These are phyloP conservation scores for Helichrysum umbraculigerum DNA, from an alignment of 129 eudicot species.

Conservation along the genomic window DNA sequence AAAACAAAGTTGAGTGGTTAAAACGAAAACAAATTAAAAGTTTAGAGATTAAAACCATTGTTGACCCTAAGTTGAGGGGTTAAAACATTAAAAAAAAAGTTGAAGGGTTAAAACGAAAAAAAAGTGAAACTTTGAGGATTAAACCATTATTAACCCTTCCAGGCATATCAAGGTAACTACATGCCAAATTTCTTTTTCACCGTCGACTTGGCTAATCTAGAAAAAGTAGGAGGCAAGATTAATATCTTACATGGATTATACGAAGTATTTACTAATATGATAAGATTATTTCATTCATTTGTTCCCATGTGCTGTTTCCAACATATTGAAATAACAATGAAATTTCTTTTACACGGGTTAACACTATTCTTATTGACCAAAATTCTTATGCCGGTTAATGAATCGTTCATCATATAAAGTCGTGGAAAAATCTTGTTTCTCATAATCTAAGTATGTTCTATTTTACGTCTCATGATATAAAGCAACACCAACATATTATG, in stretches of 20 bases:
- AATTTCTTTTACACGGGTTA: background rate
- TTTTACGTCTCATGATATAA: background rate
- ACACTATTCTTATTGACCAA: background rate
- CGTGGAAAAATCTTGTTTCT: too few relatives aligned
- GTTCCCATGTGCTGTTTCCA: background rate
- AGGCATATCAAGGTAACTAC: background rate
- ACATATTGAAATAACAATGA: too few relatives aligned
- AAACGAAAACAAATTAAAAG: too few relatives aligned
- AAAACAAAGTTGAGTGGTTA: too few relatives aligned
- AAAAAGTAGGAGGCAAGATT: background rate
- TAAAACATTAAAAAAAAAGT: too few relatives aligned
- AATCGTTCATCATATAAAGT: too few relatives aligned
- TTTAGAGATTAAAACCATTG: too few relatives aligned
- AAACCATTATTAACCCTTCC: too few relatives aligned
- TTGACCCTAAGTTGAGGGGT: too few relatives aligned
- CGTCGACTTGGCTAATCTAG: background rate
- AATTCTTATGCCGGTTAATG: too few relatives aligned
- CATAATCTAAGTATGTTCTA: background rate
- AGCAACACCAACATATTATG: background rate
- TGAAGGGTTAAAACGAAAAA: too few relatives aligned
- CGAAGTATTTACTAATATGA: background rate
- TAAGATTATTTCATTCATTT: background rate
- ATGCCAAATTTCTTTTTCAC: background rate
- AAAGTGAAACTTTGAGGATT: too few relatives aligned
- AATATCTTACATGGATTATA: background rate